Conservation (phyloP, 805 yeast species). For the Wickerhamiella allomyrinae region DNA sequence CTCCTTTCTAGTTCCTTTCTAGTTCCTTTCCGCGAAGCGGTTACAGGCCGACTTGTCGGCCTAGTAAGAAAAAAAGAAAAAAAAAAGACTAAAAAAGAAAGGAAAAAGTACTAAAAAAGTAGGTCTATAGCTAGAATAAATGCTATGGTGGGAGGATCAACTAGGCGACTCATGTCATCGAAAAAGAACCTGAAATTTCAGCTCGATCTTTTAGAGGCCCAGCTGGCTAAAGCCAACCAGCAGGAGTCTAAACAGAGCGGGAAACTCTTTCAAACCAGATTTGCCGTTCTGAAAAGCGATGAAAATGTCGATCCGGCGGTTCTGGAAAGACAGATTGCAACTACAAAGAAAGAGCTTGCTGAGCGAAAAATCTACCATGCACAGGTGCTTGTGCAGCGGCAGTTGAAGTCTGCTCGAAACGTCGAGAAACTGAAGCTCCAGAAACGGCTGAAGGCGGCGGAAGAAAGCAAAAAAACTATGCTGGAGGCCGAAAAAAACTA, state of each 20-base stretch:
- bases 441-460: slow-evolving; percentile 17
- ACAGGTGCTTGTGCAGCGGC: slow-evolving; percentile 16
- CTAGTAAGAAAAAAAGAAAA: no score
- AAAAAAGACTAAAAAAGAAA: no score
- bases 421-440: slow-evolving; percentile 23
- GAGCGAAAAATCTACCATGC: slow-evolving; percentile 23
- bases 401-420: slow-evolving; percentile 21
- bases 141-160: no score
- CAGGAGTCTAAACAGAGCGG: slow-evolving; percentile 13
- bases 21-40: no score
- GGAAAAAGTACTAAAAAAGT: no score
- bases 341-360: slow-evolving; percentile 19
- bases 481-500: slow-evolving; percentile 9
- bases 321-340: slow-evolving; percentile 12
- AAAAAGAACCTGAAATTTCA: slow-evolving; percentile 25
- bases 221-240: slow-evolving; percentile 16
- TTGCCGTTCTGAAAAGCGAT: slow-evolving; percentile 17
- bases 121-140: no score
- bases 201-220: slow-evolving; percentile 26
- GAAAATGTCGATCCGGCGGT: slow-evolving; percentile 9
- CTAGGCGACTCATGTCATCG: no score
- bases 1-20: no score
- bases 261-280: slow-evolving; percentile 21
- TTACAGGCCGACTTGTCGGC: no score
- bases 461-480: slow-evolving; percentile 5